Conservation (phyloP, 805 yeast species). For the Cyberlindnera maritima region DNA sequence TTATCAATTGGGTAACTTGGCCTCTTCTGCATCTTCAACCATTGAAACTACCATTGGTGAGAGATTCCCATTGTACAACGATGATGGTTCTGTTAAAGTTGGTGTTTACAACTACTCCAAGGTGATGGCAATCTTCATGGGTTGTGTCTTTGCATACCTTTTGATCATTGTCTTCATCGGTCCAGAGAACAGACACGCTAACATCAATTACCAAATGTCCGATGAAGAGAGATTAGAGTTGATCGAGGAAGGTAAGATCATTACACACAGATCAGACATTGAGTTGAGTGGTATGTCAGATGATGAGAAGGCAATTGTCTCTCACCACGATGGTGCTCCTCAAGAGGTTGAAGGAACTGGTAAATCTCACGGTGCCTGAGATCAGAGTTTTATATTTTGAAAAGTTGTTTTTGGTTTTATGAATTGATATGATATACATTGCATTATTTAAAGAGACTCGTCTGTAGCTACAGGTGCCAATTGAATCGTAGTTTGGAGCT, state of each 20-base stretch:
- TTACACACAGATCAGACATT: slow-evolving; percentile 19
- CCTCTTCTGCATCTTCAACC: slow-evolving; percentile 64
- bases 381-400: not conserved
- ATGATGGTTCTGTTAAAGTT: slow-evolving; percentile 28
- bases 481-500: too few species aligned
- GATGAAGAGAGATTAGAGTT: slow-evolving; percentile 25
- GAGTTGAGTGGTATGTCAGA: slow-evolving; percentile 2
- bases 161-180: slow-evolving; percentile 52
- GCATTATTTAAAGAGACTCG: too few species aligned
- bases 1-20: slow-evolving; percentile 68
- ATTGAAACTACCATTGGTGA: slow-evolving; percentile 64
- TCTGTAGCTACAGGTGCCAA: too few species aligned
- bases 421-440: not conserved
- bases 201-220: slow-evolving; percentile 24
- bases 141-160: slow-evolving; percentile 55
- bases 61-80: slow-evolving; percentile 41
- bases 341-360: not conserved
- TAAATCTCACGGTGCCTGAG: not conserved
- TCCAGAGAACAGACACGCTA: slow-evolving; percentile 50
- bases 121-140: slow-evolving; percentile 67
- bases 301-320: slow-evolving; percentile 13
- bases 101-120: slow-evolving; percentile 49
- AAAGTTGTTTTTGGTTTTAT: not conserved
- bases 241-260: slow-evolving; percentile 25
- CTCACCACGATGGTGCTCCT: slow-evolving; percentile 2